Percentiles rank a stretch among this genome's conserved stretches.
Conservation (phyloP, 129 eudicot genomes). For the Rutidosis leptorrhynchoides region DNA sequence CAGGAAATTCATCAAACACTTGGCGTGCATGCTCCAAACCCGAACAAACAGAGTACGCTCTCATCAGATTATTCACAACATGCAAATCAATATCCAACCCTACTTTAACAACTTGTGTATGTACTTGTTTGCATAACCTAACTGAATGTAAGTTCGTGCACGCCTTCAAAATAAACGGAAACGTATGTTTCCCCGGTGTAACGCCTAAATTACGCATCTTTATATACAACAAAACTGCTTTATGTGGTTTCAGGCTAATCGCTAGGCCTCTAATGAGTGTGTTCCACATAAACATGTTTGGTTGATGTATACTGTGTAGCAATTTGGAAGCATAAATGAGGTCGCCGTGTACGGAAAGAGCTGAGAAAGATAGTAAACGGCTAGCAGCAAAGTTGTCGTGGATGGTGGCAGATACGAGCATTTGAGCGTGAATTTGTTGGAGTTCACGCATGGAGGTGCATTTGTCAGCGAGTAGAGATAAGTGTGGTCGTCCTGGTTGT, state of each 20-base stretch:
- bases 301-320: slow-evolving; percentile 32
- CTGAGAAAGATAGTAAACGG: slow-evolving; percentile 62
- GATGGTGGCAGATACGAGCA: slow-evolving; percentile 67
- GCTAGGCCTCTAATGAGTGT: slow-evolving; percentile 79
- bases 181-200: slow-evolving; percentile 69
- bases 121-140: slow-evolving; percentile 46
- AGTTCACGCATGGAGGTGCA: slow-evolving; percentile 69
- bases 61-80: slow-evolving; percentile 58
- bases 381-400: slow-evolving; percentile 75
- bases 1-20: slow-evolving; percentile 59
- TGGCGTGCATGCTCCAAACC: slow-evolving; percentile 49
- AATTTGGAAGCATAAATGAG: slow-evolving; percentile 54
- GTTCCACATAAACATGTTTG: slow-evolving; percentile 84
- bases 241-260: slow-evolving; percentile 35
- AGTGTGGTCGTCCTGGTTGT: slow-evolving; percentile 30
- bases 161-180: slow-evolving; percentile 71
- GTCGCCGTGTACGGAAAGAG: slow-evolving; percentile 58
- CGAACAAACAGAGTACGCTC: slow-evolving; percentile 48
- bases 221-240: slow-evolving; percentile 41
- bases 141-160: slow-evolving; percentile 37
- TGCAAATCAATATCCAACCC: slow-evolving; percentile 67
- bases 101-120: slow-evolving; percentile 43
- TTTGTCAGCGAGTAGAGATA: slow-evolving; percentile 63
- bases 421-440: slow-evolving; percentile 73
- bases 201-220: slow-evolving; percentile 51